These are phyloP conservation scores for Beauveria varroae DNA, from an alignment of 2,329 filamentous ascomycete genomes.

Conservation along the genomic window DNA sequence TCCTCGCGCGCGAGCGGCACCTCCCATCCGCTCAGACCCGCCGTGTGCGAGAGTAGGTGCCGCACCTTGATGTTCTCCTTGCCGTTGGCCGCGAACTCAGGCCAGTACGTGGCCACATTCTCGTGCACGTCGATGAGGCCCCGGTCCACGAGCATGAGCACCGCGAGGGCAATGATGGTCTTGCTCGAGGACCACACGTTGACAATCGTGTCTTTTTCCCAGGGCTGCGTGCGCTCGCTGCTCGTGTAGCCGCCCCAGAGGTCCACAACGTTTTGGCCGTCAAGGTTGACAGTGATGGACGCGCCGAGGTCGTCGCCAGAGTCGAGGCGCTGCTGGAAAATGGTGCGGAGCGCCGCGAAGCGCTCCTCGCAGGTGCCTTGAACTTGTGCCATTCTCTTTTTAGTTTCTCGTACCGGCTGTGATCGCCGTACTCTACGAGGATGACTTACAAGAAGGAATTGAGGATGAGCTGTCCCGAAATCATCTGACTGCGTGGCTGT, in stretches of 20 bases:
- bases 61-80: constrained; percentile 32
- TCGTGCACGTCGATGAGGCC: constrained; percentile 28
- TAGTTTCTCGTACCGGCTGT: neutral
- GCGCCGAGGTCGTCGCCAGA: constrained; percentile 35
- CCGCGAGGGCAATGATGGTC: constrained; percentile 15
- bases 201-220: constrained; percentile 32
- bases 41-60: constrained; percentile 33
- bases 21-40: constrained; percentile 28
- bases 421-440: neutral
- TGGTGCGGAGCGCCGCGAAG: constrained; percentile 27
- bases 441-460: neutral
- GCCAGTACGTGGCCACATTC: constrained; percentile 36
- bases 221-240: constrained; percentile 21
- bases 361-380: constrained; percentile 29
- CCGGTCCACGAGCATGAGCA: constrained; percentile 29
- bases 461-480: neutral
- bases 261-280: constrained; percentile 34
- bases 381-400: constrained; percentile 15
- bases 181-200: constrained; percentile 36
- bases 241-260: constrained; percentile 36
- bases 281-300: constrained; percentile 33
- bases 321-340: constrained; percentile 27
- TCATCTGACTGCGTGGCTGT: neutral
- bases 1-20: constrained; percentile 23
- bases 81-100: constrained; percentile 35